Percentiles rank a stretch among this genome's conserved stretches.
These are phyloP conservation scores for Chaetomidium leptoderma DNA, from an alignment of 495 filamentous ascomycete species.

Conservation along the genomic window DNA sequence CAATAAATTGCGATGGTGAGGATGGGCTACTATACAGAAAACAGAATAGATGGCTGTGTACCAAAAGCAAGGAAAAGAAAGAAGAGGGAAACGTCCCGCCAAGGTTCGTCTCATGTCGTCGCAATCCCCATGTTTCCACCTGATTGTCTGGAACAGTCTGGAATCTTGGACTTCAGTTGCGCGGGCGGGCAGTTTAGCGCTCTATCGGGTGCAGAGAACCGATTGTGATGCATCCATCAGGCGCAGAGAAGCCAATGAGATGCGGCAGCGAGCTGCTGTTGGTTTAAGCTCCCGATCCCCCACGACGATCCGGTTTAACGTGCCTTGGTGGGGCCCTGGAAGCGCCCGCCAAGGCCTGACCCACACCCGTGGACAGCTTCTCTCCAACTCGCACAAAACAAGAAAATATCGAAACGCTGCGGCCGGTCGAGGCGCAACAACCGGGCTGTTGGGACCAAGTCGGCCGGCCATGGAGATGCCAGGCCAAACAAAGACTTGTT, in stretches of 20 bases:
- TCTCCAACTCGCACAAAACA: not conserved
- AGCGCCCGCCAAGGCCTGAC: slow-evolving; percentile 23
- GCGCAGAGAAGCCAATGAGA: slow-evolving; percentile 18
- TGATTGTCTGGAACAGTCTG: too few species aligned
- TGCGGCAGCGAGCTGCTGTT: slow-evolving; percentile 5
- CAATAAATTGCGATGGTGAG: too few species aligned
- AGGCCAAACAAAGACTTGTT: not conserved
- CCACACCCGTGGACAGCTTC: not conserved
- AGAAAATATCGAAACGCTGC: not conserved
- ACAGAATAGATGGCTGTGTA: too few species aligned
- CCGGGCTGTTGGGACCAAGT: slow-evolving; percentile 3
- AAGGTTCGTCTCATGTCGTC: too few species aligned
- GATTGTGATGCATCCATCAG: too few species aligned
- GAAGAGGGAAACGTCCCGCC: too few species aligned
- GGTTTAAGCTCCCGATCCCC: slow-evolving; percentile 3
- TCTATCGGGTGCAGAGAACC: too few species aligned
- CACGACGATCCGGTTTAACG: not conserved
- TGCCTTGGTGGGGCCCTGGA: slow-evolving; percentile 17
- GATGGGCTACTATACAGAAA: too few species aligned
- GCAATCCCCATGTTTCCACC: too few species aligned
- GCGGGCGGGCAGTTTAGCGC: too few species aligned
- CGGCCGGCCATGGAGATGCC: not conserved
- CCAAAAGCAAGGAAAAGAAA: too few species aligned
- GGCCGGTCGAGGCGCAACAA: not conserved
- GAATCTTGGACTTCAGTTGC: too few species aligned